Conservation (phyloP, 1,284 basidiomycete species). For the Ustilago bromivora region DNA sequence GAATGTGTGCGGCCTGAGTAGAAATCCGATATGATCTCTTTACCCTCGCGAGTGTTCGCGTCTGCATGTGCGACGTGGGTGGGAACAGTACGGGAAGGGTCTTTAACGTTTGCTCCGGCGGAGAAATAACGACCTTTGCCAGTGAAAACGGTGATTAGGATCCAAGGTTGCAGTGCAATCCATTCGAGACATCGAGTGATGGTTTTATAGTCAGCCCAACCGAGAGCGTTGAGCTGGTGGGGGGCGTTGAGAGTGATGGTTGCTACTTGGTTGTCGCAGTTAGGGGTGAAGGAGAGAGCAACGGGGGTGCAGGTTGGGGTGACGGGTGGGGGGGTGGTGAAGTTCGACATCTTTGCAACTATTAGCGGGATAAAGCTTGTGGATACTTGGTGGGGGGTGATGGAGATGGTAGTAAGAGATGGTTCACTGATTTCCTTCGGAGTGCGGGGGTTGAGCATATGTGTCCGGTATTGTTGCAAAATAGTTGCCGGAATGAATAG, state of each 20-base stretch:
- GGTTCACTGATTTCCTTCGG: background rate
- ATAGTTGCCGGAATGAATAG: slow-evolving; percentile 26
- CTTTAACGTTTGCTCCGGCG: slow-evolving; percentile 55
- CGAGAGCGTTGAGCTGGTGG: slow-evolving; percentile 48
- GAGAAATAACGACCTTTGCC: slow-evolving; percentile 57
- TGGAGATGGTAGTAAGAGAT: background rate
- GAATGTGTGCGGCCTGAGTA: slow-evolving; percentile 18
- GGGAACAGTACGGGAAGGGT: slow-evolving; percentile 39
- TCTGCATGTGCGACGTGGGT: slow-evolving; percentile 19
- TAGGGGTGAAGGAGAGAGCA: slow-evolving; percentile 44
- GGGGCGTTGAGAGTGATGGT: slow-evolving; percentile 50
- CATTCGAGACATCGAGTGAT: slow-evolving; percentile 50
- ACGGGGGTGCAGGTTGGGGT: slow-evolving; percentile 30
- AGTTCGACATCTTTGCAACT: slow-evolving; percentile 13
- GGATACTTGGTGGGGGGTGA: background rate
- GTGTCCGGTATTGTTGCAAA: background rate
- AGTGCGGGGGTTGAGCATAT: background rate
- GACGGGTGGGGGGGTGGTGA: slow-evolving; percentile 32
- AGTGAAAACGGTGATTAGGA: slow-evolving; percentile 53
- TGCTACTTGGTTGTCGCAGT: slow-evolving; percentile 48
- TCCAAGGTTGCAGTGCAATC: slow-evolving; percentile 44
- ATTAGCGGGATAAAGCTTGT: background rate
- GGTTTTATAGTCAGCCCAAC: slow-evolving; percentile 27
- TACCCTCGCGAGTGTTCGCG: slow-evolving; percentile 18
- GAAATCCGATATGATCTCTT: slow-evolving; percentile 22